Evolutionary conservation across 371 early-diverging fungal genomes (phyloP).

Genomic region (Mucor piriformis): DNA sequence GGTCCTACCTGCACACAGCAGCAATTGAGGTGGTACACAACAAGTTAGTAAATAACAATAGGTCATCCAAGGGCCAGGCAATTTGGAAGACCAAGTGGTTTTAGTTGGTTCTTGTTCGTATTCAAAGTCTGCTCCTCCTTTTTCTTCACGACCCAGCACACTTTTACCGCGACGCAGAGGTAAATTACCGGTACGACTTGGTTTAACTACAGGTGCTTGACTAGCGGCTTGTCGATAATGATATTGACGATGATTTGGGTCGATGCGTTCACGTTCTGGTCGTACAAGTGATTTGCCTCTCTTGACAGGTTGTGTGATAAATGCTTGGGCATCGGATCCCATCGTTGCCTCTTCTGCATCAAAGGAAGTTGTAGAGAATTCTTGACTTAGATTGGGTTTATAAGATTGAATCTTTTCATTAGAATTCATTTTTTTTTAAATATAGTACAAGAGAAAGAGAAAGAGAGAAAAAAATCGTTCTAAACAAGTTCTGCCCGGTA

Average conservation of each 20-base stretch:
- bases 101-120: constrained; percentile 2
- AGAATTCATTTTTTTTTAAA: background rate
- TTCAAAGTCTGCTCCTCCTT: constrained; percentile 8
- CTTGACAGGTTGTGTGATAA: constrained; percentile 29
- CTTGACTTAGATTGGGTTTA: constrained; percentile 22
- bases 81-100: background rate
- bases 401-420: constrained; percentile 18
- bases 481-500: too few species aligned
- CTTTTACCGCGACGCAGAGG: constrained; percentile 46
- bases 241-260: constrained; percentile 58
- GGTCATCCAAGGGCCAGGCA: constrained; percentile 46
- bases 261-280: constrained; percentile 70
- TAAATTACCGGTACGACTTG: constrained; percentile 39
- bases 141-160: constrained; percentile 46
- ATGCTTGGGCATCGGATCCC: constrained; percentile 26
- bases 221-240: constrained; percentile 51
- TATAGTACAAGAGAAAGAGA: background rate
- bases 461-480: too few species aligned
- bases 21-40: constrained; percentile 49
- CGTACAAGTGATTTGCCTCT: constrained; percentile 72
- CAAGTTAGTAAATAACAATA: constrained; percentile 59
- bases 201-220: constrained; percentile 38
- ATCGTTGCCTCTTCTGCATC: constrained; percentile 8
- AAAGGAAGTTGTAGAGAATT: constrained; percentile 15
- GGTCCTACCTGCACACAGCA: constrained; percentile 23